Evolutionary conservation across 106 monocot genomes (phyloP).

Genomic region (Alisma plantagoaquatica): DNA sequence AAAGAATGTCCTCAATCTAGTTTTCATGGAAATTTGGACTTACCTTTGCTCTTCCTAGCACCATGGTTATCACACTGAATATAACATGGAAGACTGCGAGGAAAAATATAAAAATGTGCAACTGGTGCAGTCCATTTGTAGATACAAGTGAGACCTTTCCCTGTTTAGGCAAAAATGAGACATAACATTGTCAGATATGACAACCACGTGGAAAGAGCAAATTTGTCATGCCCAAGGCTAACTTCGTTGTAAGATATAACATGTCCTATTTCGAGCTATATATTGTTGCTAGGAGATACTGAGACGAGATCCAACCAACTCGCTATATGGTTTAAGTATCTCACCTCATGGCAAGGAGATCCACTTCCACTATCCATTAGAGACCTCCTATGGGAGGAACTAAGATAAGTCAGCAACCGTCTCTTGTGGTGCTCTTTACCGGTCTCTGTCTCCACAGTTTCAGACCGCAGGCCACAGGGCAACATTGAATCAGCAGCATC

Average conservation of each 20-base stretch:
- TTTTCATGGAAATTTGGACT: neutral
- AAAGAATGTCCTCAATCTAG: neutral
- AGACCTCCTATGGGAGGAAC: no score
- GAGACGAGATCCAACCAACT: no score
- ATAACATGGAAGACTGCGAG: conserved; percentile 17
- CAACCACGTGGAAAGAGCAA: no score
- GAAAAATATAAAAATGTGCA: conserved; percentile 25
- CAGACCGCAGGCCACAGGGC: conserved; percentile 76
- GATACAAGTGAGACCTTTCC: conserved; percentile 19
- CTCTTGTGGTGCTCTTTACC: conserved; percentile 7
- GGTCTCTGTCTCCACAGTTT: conserved; percentile 9
- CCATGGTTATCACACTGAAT: conserved; percentile 17
- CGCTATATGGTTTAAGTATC: no score
- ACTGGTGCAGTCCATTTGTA: conserved; percentile 14
- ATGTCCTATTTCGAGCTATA: no score
- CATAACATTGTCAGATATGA: no score
- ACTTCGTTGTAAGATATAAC: no score
- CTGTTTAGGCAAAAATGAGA: neutral
- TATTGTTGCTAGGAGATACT: no score
- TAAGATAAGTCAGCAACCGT: no score
- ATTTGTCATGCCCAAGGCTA: no score
- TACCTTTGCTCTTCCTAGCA: conserved; percentile 18
- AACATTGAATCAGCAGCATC: conserved; percentile 65
- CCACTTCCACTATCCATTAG: no score
- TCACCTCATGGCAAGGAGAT: no score